phyloP scores from a whole-genome alignment of 257 asterid genomes.

The Linaria vulgaris region DNA sequence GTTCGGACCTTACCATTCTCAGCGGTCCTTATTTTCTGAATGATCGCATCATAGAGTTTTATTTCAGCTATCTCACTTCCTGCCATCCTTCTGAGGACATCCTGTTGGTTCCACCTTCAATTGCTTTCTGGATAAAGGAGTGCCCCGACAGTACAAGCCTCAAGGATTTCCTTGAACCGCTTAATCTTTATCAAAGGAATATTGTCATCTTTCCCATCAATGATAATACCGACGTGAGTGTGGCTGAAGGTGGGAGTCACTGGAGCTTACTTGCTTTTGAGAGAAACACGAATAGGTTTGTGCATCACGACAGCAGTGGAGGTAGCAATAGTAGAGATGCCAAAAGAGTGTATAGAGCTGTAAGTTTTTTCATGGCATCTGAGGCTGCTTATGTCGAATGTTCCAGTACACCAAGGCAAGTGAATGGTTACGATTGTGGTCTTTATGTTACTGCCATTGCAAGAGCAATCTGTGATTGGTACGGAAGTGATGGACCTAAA shows the following conservation, averaged over 20 bases:
- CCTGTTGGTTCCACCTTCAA: slow-evolving; percentile 71
- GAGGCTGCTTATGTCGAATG: slow-evolving; percentile 41
- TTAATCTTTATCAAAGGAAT: slow-evolving; percentile 47
- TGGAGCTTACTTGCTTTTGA: slow-evolving; percentile 79
- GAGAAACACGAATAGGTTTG: slow-evolving; percentile 49
- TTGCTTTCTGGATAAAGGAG: slow-evolving; percentile 84
- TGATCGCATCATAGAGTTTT: slow-evolving; percentile 83
- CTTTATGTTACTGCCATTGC: slow-evolving; percentile 69
- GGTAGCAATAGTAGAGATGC: slow-evolving; percentile 44
- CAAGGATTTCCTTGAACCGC: slow-evolving; percentile 64
- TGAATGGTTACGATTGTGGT: slow-evolving; percentile 79
- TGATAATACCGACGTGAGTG: slow-evolving; percentile 53
- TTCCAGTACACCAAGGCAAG: slow-evolving; percentile 46
- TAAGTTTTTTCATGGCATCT: slow-evolving; percentile 29
- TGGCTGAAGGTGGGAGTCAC: slow-evolving; percentile 77
- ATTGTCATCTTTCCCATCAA: slow-evolving; percentile 75
- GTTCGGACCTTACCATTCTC: slow-evolving; percentile 69
- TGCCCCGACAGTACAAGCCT: slow-evolving; percentile 55
- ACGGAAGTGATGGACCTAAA: slow-evolving; percentile 28
- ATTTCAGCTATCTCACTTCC: slow-evolving; percentile 64
- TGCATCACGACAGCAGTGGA: slow-evolving; percentile 72
- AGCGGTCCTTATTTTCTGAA: slow-evolving; percentile 69
- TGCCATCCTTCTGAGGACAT: slow-evolving; percentile 49
- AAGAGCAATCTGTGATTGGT: slow-evolving; percentile 60
- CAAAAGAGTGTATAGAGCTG: slow-evolving; percentile 42